phyloP scores from a whole-genome alignment of 148 eudicot genomes.

The Rhododendron williamsianum region DNA sequence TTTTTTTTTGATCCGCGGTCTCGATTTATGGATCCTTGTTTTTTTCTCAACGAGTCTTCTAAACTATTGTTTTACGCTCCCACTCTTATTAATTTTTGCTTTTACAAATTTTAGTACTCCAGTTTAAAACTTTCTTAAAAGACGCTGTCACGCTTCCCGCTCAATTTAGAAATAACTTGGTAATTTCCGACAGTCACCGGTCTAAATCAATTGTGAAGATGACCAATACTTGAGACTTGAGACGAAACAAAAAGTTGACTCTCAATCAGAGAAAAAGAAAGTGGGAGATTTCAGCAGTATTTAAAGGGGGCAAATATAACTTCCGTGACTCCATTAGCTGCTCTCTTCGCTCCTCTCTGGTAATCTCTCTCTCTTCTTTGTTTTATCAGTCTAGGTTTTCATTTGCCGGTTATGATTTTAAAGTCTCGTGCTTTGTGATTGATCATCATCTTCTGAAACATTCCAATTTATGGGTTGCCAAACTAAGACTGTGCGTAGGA shows the following conservation, averaged over 20 bases:
- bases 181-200: neutral
- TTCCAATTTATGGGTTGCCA: neutral
- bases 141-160: too few species aligned
- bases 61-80: too few species aligned
- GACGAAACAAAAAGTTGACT: too few species aligned
- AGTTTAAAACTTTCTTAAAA: rapidly evolving
- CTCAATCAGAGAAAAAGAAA: neutral
- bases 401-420: neutral
- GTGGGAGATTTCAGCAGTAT: neutral
- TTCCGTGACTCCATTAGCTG: neutral
- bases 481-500: neutral
- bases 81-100: too few species aligned
- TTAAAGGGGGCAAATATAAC: neutral
- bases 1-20: too few species aligned
- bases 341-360: neutral
- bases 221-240: neutral
- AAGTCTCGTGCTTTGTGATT: neutral
- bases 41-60: too few species aligned
- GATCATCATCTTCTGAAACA: neutral
- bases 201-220: neutral
- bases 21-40: neutral
- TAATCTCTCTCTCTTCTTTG: neutral
- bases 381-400: neutral
- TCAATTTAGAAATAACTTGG: too few species aligned
- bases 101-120: neutral